Conservation (phyloP, 768 basidiomycete species). For the Boletellus sp. region DNA sequence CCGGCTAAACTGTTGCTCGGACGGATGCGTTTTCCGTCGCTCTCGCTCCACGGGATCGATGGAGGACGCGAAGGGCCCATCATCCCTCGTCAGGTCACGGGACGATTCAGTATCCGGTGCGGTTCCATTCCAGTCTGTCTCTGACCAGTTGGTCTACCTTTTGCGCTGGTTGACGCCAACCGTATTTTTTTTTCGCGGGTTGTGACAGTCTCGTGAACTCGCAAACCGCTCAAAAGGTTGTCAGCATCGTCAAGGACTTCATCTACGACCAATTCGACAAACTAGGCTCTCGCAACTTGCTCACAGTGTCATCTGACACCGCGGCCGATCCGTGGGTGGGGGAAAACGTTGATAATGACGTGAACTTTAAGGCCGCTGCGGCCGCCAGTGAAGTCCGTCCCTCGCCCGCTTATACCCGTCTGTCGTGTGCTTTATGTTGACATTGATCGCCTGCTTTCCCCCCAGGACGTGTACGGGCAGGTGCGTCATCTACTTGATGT, state of each 20-base stretch:
- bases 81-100: constrained; percentile 51
- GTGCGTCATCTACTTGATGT: background rate
- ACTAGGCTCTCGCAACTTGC: constrained; percentile 73
- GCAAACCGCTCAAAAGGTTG: constrained; percentile 61
- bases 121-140: background rate
- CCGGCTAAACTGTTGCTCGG: constrained; percentile 54
- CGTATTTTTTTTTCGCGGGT: background rate
- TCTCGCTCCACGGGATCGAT: constrained; percentile 65
- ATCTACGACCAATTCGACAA: constrained; percentile 74
- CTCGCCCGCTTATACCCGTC: background rate
- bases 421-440: too few species aligned
- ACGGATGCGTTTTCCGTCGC: constrained; percentile 56
- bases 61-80: constrained; percentile 58
- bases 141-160: background rate
- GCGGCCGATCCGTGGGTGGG: constrained; percentile 86
- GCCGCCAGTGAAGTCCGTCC: constrained; percentile 46
- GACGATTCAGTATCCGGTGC: constrained; percentile 60
- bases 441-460: background rate
- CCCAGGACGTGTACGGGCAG: background rate
- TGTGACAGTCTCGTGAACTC: constrained; percentile 63
- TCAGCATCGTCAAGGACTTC: constrained; percentile 62
- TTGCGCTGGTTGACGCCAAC: background rate
- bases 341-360: constrained; percentile 71
- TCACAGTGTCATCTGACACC: constrained; percentile 58
- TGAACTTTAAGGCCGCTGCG: constrained; percentile 84